phyloP scores from a whole-genome alignment of 805 yeast genomes.

The Candida succiphila region DNA sequence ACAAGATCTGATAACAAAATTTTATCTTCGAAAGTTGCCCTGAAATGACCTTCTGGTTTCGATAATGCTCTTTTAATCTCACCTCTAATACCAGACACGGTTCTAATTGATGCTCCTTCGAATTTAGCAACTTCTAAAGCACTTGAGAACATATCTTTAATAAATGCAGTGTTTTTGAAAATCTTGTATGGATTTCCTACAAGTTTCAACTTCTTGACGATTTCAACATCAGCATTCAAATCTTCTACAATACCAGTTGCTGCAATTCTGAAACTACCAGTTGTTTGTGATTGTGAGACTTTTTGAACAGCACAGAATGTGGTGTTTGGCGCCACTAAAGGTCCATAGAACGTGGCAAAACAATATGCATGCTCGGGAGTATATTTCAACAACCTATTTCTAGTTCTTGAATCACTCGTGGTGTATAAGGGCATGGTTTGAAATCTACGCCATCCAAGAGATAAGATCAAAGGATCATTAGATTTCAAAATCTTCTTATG shows the following conservation, averaged over 20 bases:
- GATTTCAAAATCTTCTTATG: constrained; percentile 92
- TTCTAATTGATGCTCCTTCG: constrained; percentile 95
- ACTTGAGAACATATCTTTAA: constrained; percentile 91
- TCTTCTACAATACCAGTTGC: constrained; percentile 97
- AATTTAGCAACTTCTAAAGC: constrained; percentile 93
- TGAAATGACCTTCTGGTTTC: constrained; percentile 88
- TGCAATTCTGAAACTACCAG: constrained; percentile 87
- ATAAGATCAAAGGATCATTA: constrained; percentile 88
- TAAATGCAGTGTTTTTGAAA: constrained; percentile 92
- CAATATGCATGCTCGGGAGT: constrained; percentile 98
- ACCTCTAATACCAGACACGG: constrained; percentile 96
- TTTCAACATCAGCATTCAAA: constrained; percentile 80
- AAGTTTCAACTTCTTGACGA: constrained; percentile 89
- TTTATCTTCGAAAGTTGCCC: constrained; percentile 97
- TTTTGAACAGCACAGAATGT: constrained; percentile 93
- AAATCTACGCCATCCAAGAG: constrained; percentile 97
- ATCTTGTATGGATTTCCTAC: constrained; percentile 94
- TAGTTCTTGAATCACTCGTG: constrained; percentile 92
- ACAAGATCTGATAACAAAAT: constrained; percentile 83
- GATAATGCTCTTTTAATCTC: constrained; percentile 92
- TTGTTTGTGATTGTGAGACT: constrained; percentile 74
- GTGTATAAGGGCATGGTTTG: constrained; percentile 95
- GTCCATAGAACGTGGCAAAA: constrained; percentile 93
- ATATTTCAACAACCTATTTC: constrained; percentile 95
- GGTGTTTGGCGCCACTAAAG: constrained; percentile 93